These are phyloP conservation scores for Flaveria bidentis DNA, from an alignment of 129 eudicot species.

Conservation along the genomic window DNA sequence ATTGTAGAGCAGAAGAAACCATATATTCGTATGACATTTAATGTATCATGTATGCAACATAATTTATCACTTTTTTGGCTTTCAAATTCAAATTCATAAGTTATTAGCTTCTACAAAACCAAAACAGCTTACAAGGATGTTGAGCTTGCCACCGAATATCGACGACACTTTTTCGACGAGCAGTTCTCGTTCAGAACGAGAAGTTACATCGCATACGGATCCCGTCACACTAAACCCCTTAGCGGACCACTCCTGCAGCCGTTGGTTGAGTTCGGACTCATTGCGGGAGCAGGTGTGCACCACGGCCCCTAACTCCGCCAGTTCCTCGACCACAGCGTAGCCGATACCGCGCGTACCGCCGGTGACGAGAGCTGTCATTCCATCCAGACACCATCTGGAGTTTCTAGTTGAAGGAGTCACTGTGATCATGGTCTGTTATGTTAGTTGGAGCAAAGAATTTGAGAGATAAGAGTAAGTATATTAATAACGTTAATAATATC, in stretches of 20 bases:
- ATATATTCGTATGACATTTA: too few relatives aligned
- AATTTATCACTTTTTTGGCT: too few relatives aligned
- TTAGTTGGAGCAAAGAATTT: not conserved
- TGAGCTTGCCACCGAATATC: slow-evolving; percentile 65
- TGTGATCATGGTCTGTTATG: slow-evolving; percentile 10
- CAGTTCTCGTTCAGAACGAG: slow-evolving; percentile 54
- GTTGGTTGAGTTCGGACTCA: slow-evolving; percentile 55
- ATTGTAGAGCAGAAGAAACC: too few relatives aligned
- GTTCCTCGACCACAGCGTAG: slow-evolving; percentile 77
- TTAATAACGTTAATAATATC: too few relatives aligned
- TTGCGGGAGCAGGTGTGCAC: slow-evolving; percentile 78
- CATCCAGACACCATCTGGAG: slow-evolving; percentile 72
- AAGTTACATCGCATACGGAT: slow-evolving; percentile 66
- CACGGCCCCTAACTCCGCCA: slow-evolving; percentile 68
- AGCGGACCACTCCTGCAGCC: slow-evolving; percentile 59
- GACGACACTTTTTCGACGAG: slow-evolving; percentile 56
- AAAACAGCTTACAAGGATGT: slow-evolving; percentile 64
- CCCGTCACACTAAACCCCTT: slow-evolving; percentile 71
- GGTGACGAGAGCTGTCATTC: slow-evolving; percentile 79
- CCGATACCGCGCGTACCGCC: slow-evolving; percentile 95
- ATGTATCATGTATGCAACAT: too few relatives aligned
- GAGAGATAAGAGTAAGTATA: not conserved
- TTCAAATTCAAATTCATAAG: too few relatives aligned
- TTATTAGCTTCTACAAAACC: not conserved
- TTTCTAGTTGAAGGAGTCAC: not conserved